phyloP scores from a whole-genome alignment of 805 yeast genomes.

The Lipomyces starkeyi region DNA sequence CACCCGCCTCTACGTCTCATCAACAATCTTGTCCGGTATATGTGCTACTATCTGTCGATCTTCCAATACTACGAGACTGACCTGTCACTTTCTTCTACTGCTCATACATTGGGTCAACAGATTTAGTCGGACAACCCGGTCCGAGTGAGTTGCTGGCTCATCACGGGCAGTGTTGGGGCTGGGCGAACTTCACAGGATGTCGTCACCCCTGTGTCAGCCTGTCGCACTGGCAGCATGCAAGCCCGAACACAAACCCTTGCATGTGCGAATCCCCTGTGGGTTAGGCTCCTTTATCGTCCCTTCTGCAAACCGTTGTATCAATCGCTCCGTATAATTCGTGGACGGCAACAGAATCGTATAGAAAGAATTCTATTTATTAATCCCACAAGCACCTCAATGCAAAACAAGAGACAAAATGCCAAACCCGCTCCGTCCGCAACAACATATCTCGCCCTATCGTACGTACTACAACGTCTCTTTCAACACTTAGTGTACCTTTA shows the following conservation, averaged over 20 bases:
- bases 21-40: neutral
- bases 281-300: neutral
- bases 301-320: too few species aligned
- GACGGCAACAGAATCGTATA: too few species aligned
- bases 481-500: neutral
- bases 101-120: neutral
- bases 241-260: neutral
- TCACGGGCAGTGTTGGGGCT: neutral
- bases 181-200: neutral
- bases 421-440: constrained; percentile 1
- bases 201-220: neutral
- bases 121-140: neutral
- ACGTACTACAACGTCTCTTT: neutral
- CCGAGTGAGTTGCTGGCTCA: neutral
- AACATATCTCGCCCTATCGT: neutral
- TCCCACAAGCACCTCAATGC: neutral
- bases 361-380: neutral
- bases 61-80: neutral
- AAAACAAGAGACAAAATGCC: neutral
- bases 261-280: neutral
- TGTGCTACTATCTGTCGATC: neutral
- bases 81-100: neutral
- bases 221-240: too few species aligned
- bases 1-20: neutral
- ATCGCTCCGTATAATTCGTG: too few species aligned